A percentile compares a stretch with the other conserved stretches of the same genome.
Conservation (phyloP, 257 asterid species). For the Salvia miltiorrhiza region DNA sequence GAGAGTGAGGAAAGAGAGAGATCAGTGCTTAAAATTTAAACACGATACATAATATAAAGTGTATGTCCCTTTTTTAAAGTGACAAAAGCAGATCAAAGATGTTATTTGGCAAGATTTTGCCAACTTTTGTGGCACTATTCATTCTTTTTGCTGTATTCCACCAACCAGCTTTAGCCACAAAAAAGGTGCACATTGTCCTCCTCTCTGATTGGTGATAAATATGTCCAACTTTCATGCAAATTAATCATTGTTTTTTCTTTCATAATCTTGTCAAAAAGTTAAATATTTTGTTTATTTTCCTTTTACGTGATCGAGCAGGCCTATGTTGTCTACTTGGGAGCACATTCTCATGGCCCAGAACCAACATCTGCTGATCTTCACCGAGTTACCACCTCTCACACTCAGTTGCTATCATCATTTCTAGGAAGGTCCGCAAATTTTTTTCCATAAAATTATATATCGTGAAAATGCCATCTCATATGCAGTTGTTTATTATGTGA, state of each 20-base stretch:
- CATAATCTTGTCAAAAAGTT: too few species aligned
- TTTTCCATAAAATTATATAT: too few species aligned
- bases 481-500: neutral
- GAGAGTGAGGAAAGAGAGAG: neutral
- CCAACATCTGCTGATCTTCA: conserved; percentile 38
- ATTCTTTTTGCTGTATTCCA: conserved; percentile 34
- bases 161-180: conserved; percentile 46
- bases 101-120: conserved; percentile 20
- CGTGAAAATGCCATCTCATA: neutral
- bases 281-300: neutral
- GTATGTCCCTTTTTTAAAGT: conserved; percentile 13
- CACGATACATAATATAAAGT: too few species aligned
- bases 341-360: conserved; percentile 59
- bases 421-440: conserved; percentile 50
- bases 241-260: too few species aligned
- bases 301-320: conserved; percentile 33
- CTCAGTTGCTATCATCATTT: conserved; percentile 48
- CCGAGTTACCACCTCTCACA: conserved; percentile 49
- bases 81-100: conserved; percentile 19
- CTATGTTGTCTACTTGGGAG: conserved; percentile 77
- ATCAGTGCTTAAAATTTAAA: too few species aligned
- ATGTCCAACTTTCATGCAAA: neutral
- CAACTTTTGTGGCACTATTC: conserved; percentile 30
- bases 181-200: conserved; percentile 41
- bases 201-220: neutral